Conservation (phyloP, 2,329 filamentous ascomycete species). For the Clonostachys sp. region DNA sequence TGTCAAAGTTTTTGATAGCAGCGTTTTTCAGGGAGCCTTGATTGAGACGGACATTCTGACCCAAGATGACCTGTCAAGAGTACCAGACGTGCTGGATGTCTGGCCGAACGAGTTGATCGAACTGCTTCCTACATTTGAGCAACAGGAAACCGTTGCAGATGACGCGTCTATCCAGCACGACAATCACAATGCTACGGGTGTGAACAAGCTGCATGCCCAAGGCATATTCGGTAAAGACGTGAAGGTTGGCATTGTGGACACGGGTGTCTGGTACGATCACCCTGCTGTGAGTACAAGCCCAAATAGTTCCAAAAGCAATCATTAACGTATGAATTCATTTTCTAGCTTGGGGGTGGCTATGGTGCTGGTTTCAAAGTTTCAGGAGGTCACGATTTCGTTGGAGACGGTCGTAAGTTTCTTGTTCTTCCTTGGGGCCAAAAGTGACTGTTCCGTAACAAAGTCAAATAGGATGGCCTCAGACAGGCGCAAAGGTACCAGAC, state of each 20-base stretch:
- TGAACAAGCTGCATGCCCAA: constrained; percentile 12
- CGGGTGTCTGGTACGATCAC: constrained; percentile 15
- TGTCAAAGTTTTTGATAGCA: constrained; percentile 2
- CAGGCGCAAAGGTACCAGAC: constrained; percentile 7
- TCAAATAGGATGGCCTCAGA: background rate
- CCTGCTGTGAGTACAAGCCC: constrained; percentile 1
- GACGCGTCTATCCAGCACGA: too few species aligned
- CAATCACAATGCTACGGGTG: constrained; percentile 12
- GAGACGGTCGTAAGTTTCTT: constrained; percentile 6
- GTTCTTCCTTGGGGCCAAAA: background rate
- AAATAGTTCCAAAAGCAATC: background rate
- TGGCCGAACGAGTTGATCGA: constrained; percentile 9
- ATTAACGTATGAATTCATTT: background rate
- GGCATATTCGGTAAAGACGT: constrained; percentile 14
- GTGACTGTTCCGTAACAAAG: background rate
- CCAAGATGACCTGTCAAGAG: constrained; percentile 8
- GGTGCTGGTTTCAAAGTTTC: constrained; percentile 14
- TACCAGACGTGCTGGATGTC: constrained; percentile 12
- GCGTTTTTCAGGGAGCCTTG: constrained; percentile 3
- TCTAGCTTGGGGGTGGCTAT: constrained; percentile 14
- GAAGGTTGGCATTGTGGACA: constrained; percentile 17
- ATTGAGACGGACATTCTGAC: constrained; percentile 7
- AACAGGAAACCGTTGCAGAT: background rate
- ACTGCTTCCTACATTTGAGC: background rate
- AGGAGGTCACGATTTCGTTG: constrained; percentile 15